Percentiles rank a stretch among this genome's conserved stretches.
Evolutionary conservation across 108 stramenopile species (phyloP).

Genomic region (Cyclotella atomus): DNA sequence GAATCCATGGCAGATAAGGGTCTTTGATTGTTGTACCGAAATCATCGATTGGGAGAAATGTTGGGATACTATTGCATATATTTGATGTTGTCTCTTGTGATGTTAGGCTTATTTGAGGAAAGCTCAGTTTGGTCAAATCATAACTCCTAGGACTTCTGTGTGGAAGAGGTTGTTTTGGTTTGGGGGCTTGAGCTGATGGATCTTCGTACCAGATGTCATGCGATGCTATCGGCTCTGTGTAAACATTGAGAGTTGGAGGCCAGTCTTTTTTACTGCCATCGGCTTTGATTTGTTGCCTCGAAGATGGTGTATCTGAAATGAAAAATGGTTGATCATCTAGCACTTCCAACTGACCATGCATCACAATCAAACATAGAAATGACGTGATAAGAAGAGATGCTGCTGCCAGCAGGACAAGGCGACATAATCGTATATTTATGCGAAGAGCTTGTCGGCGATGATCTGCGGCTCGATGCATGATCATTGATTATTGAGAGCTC

Average conservation of each 20-base stretch:
- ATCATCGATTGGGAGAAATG: slow-evolving; percentile 62
- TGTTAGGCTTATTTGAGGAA: slow-evolving; percentile 33
- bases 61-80: slow-evolving; percentile 36
- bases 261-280: slow-evolving; percentile 12
- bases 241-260: slow-evolving; percentile 46
- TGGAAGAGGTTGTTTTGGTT: slow-evolving; percentile 36
- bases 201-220: slow-evolving; percentile 44
- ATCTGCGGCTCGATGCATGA: too few relatives aligned
- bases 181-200: slow-evolving; percentile 2
- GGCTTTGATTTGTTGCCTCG: neutral
- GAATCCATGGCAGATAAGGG: slow-evolving; percentile 75
- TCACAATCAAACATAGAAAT: neutral
- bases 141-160: slow-evolving; percentile 6
- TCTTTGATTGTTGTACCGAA: slow-evolving; percentile 55
- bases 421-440: neutral
- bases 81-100: neutral
- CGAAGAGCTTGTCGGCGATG: neutral
- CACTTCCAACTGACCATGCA: neutral
- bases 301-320: neutral
- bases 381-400: neutral
- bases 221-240: slow-evolving; percentile 33
- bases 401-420: neutral
- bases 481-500: too few relatives aligned
- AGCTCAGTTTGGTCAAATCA: slow-evolving; percentile 28
- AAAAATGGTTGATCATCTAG: neutral